These are phyloP conservation scores for Botryosphaeria dothidea DNA, from an alignment of 2,329 filamentous ascomycete genomes.

Conservation along the genomic window DNA sequence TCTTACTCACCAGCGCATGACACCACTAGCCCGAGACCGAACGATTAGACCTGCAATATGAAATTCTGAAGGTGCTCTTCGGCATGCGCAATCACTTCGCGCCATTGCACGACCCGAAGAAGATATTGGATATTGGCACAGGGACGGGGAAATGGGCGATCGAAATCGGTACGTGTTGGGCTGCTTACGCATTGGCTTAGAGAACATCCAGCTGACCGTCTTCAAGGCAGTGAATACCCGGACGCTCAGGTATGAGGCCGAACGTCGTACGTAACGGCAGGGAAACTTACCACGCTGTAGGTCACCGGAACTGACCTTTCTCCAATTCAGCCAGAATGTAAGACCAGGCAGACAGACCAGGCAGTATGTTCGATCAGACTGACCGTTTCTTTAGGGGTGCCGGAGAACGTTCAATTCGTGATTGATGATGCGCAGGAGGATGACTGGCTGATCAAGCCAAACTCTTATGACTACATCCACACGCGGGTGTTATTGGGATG, in stretches of 20 bases:
- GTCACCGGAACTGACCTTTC: constrained; percentile 45
- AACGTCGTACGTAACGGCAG: neutral
- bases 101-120: constrained; percentile 38
- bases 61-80: constrained; percentile 40
- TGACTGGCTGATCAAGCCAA: constrained; percentile 57
- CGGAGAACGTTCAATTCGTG: constrained; percentile 72
- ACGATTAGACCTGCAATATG: constrained; percentile 40
- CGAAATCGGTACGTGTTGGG: constrained; percentile 39
- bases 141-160: constrained; percentile 45
- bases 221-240: constrained; percentile 35
- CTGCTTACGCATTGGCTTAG: neutral
- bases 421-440: constrained; percentile 66
- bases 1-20: neutral
- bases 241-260: constrained; percentile 30
- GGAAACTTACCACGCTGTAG: constrained; percentile 29
- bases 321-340: constrained; percentile 42
- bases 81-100: constrained; percentile 38
- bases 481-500: constrained; percentile 59
- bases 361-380: neutral
- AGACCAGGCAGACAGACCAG: neutral
- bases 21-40: constrained; percentile 37
- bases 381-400: constrained; percentile 43
- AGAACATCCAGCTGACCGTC: constrained; percentile 24
- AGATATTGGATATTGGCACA: constrained; percentile 44
- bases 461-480: constrained; percentile 61